Evolutionary conservation across 2,329 filamentous ascomycete genomes (phyloP).

Genomic region (Scleromitrula shiraiana): DNA sequence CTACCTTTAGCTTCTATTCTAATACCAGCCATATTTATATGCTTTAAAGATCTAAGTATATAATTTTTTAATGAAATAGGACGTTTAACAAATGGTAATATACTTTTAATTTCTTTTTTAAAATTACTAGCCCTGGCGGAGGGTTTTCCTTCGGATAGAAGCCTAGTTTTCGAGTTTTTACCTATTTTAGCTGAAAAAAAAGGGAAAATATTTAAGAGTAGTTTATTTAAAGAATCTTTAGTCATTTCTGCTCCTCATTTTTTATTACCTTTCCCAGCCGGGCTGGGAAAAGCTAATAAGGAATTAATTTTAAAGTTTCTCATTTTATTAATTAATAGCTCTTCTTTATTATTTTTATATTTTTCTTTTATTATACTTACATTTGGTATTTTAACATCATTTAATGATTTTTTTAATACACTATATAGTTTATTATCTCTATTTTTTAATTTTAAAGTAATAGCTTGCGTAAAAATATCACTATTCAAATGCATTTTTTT

Average conservation of each 20-base stretch:
- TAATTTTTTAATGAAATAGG: conserved; percentile 15
- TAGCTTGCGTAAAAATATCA: conserved; percentile 26
- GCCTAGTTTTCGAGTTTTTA: too few relatives aligned
- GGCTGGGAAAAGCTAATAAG: conserved; percentile 14
- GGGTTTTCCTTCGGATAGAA: too few relatives aligned
- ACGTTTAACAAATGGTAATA: conserved; percentile 2
- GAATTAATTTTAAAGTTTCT: conserved; percentile 22
- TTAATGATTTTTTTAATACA: conserved; percentile 27
- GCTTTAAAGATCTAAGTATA: conserved; percentile 30
- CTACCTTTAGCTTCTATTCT: conserved; percentile 31
- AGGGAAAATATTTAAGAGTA: conserved; percentile 22
- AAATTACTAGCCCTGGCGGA: conserved; percentile 5
- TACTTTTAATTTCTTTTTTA: conserved; percentile 16
- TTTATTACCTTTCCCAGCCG: background rate
- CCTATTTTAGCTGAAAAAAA: too few relatives aligned
- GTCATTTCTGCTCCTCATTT: conserved; percentile 10
- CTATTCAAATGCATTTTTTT: conserved; percentile 28
- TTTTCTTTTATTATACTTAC: conserved; percentile 27
- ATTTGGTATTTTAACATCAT: conserved; percentile 23
- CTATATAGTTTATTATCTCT: conserved; percentile 25
- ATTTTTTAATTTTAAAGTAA: conserved; percentile 28
- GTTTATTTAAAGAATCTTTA: conserved; percentile 24
- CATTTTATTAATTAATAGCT: conserved; percentile 20
- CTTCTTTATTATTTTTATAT: conserved; percentile 20
- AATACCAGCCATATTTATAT: conserved; percentile 28